Evolutionary conservation across 2,329 filamentous ascomycete genomes (phyloP).

Genomic region (Sclerotinia subarctica): DNA sequence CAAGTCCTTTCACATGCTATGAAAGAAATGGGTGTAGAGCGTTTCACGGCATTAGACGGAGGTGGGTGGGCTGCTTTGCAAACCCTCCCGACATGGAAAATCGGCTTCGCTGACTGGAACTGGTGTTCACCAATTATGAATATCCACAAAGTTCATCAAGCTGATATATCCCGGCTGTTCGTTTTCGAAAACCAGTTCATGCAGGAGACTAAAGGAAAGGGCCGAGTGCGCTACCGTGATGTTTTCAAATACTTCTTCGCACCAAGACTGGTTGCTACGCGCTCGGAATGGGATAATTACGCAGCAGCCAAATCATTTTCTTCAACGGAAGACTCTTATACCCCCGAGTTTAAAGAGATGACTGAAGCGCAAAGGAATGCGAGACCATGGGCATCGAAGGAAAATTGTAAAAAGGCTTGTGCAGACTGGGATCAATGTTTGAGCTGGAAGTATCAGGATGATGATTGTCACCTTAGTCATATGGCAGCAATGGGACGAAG

Average conservation of each 20-base stretch:
- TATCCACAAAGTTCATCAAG: conserved; percentile 25
- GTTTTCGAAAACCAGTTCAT: conserved; percentile 24
- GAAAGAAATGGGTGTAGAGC: conserved; percentile 19
- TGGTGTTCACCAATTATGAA: conserved; percentile 23
- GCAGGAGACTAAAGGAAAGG: conserved; percentile 16
- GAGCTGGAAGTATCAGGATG: conserved; percentile 27
- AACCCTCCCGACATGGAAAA: conserved; percentile 20
- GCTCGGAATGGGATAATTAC: conserved; percentile 25
- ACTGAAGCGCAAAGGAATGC: conserved; percentile 5
- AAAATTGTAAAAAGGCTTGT: conserved; percentile 23
- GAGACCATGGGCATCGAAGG: conserved; percentile 23
- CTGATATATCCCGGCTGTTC: conserved; percentile 21
- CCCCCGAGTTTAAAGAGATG: neutral
- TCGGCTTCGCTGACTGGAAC: conserved; percentile 24
- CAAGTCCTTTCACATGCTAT: conserved; percentile 23
- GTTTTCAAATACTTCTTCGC: conserved; percentile 20
- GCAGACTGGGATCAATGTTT: conserved; percentile 24
- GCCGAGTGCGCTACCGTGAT: conserved; percentile 21
- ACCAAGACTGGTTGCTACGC: neutral
- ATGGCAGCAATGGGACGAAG: conserved; percentile 21
- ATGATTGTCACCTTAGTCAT: conserved; percentile 22
- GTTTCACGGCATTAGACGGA: conserved; percentile 20
- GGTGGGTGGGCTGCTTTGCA: conserved; percentile 23
- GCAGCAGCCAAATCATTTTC: conserved; percentile 22
- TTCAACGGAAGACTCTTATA: neutral